phyloP scores from a whole-genome alignment of 2,329 filamentous ascomycete genomes.

The Paraconiothyrium brasiliense region DNA sequence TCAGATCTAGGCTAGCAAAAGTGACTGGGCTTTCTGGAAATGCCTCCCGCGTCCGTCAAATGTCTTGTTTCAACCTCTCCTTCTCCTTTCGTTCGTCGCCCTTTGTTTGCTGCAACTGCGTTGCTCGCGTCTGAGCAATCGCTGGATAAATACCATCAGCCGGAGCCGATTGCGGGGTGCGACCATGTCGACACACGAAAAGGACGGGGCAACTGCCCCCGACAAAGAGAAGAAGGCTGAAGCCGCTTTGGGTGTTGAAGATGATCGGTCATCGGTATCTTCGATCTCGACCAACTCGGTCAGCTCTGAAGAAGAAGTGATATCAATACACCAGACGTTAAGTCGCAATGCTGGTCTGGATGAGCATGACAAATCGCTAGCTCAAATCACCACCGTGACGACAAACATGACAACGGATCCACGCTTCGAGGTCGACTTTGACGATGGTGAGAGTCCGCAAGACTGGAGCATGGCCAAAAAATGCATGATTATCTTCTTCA shows the following conservation, averaged over 20 bases:
- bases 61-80: slow-evolving; percentile 11
- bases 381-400: slow-evolving; percentile 38
- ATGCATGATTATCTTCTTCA: slow-evolving; percentile 61
- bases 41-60: slow-evolving; percentile 2
- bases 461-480: slow-evolving; percentile 73
- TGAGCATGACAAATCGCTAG: slow-evolving; percentile 36
- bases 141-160: slow-evolving; percentile 1
- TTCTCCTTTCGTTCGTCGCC: slow-evolving; percentile 9
- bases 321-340: slow-evolving; percentile 44
- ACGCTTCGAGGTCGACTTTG: slow-evolving; percentile 78
- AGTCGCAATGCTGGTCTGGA: slow-evolving; percentile 46
- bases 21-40: slow-evolving; percentile 1
- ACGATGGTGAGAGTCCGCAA: slow-evolving; percentile 69
- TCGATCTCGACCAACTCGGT: slow-evolving; percentile 36
- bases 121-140: background rate
- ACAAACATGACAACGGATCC: slow-evolving; percentile 57
- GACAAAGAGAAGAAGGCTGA: slow-evolving; percentile 18
- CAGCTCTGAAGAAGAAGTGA: slow-evolving; percentile 26
- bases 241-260: slow-evolving; percentile 19
- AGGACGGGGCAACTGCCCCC: slow-evolving; percentile 5
- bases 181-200: slow-evolving; percentile 7
- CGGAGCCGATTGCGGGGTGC: slow-evolving; percentile 3
- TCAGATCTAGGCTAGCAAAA: slow-evolving; percentile 7
- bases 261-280: slow-evolving; percentile 35
- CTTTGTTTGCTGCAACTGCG: slow-evolving; percentile 1